Evolutionary conservation across 1,284 basidiomycete genomes (phyloP), one percentile per base, ranked within the genome.

Genomic region (Golubevia sp.): DNA sequence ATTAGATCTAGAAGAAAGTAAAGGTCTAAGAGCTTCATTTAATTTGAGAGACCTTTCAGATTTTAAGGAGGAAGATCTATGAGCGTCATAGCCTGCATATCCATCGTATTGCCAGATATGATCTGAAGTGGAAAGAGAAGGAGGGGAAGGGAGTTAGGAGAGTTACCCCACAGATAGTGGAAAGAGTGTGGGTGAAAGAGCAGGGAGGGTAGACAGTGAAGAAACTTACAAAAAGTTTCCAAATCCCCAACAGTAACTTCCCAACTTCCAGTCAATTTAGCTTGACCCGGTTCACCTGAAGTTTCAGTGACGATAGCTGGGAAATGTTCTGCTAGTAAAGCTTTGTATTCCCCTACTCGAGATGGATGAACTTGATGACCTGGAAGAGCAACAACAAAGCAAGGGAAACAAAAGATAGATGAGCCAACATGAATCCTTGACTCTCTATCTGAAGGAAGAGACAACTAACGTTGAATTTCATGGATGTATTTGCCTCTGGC

Each of bases 41-140:
- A 75, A 58, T 44, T 73, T 56, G 2, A 15, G 34, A 58, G 38
- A 59, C 7, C 24, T 21, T 49, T 59, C 3, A 23, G 53, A 49
- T 30, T 50, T 24, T 23, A 2, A 44, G 53, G 15, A 55, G 18
- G 3, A 34, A 5, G 13, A 5, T 23, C 13, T 21, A 2, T 38
- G 34, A 55, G 44, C 62, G 63, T 82, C 79, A 61, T 77, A 79
- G 18, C 76, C 79, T 2, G 70, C 67, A 38, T 82, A 82, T 20
- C 74, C 73, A 26, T 79, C 68, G 66, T 79, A 79, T 54, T 75
- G 64, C 79, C 79, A 82, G 49, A 82, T 77, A 58, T 79, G 77
- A 66, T 79, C 67, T 68, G 56, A 24, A n/a, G n/a, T n/a, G n/a
- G n/a, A n/a, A n/a, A n/a, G n/a, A n/a, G n/a, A n/a, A n/a, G n/a